These are phyloP conservation scores for Lasiodiplodia theobromae DNA, from an alignment of 2,329 filamentous ascomycete species.

Conservation along the genomic window DNA sequence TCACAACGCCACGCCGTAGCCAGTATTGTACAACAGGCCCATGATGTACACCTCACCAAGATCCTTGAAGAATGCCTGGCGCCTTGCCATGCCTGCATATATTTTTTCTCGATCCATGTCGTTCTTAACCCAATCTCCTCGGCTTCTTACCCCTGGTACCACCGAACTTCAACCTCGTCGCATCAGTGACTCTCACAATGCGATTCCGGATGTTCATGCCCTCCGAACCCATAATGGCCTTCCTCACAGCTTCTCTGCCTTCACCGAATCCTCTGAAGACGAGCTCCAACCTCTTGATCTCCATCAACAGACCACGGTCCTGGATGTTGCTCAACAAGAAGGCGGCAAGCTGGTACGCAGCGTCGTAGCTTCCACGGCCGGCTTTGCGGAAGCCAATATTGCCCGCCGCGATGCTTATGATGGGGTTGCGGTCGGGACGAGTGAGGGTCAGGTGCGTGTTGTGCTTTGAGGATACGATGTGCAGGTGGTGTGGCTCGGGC, in stretches of 20 bases:
- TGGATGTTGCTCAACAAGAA: slow-evolving; percentile 85
- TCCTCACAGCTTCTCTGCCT: slow-evolving; percentile 87
- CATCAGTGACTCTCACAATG: slow-evolving; percentile 82
- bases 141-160: slow-evolving; percentile 85
- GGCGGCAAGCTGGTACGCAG: slow-evolving; percentile 86
- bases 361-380: slow-evolving; percentile 82
- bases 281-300: slow-evolving; percentile 80
- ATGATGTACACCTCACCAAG: neutral
- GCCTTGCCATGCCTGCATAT: neutral
- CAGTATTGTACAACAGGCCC: slow-evolving; percentile 20
- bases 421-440: slow-evolving; percentile 77
- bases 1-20: neutral
- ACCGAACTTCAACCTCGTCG: slow-evolving; percentile 93
- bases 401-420: slow-evolving; percentile 82
- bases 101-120: neutral
- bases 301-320: slow-evolving; percentile 77
- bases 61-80: neutral
- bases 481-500: slow-evolving; percentile 78
- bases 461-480: slow-evolving; percentile 87
- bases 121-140: slow-evolving; percentile 73
- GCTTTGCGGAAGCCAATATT: slow-evolving; percentile 92
- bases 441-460: slow-evolving; percentile 95
- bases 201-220: slow-evolving; percentile 76
- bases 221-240: slow-evolving; percentile 86
- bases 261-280: slow-evolving; percentile 83